Evolutionary conservation across 2,329 filamentous ascomycete species (phyloP), one percentile per base, ranked within the genome.

Genomic region (Paecilomyces dactylethromorphus): DNA sequence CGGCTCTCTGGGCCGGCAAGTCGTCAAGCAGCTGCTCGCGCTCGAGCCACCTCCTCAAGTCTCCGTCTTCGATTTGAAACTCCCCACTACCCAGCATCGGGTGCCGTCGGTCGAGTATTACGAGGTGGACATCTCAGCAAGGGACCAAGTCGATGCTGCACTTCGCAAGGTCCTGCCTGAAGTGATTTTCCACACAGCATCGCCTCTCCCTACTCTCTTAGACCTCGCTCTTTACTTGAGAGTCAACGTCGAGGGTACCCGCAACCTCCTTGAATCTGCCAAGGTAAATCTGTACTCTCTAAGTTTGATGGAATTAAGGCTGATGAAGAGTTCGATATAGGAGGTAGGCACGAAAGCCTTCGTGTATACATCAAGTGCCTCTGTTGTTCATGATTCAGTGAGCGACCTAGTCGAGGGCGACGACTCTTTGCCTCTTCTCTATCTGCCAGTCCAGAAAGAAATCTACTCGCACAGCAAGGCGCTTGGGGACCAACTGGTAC

Each of bases 241-340:
- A 22, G 50, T 65, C 49, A 66, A 66, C 55, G 63, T 66, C 33
- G 55, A 60, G 12, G 64, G 64, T 22, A 66, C 64, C 15, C 55
- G 59, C 12, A 64, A 62, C 21, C 54, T 66, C 39, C 56, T 66
- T n/a, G 49, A 57, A n/a, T 62, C 63, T 32, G 60, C 63, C 24
- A 59, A 62, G 54, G 52, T 29, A 10, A 45, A 24, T 11, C 54
- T 22, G 57, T 62, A 7, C 26, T 29, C 26, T 29, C 26, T 29
- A 2, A 29, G 5, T 5, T 29, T 29, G 5, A 5, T 29, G 7
- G 26, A 29, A 29, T 7, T 29, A 29, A 29, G 5, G 26, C 26
- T 29, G 26, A 29, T 29, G 26, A 29, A 7, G 26, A 29, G 2
- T 1, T 5, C 26, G 26, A 29, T 29, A 29, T 29, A 29, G 26